phyloP scores from a whole-genome alignment of 139 green algal genomes.

The Coccomyxa sp. region DNA sequence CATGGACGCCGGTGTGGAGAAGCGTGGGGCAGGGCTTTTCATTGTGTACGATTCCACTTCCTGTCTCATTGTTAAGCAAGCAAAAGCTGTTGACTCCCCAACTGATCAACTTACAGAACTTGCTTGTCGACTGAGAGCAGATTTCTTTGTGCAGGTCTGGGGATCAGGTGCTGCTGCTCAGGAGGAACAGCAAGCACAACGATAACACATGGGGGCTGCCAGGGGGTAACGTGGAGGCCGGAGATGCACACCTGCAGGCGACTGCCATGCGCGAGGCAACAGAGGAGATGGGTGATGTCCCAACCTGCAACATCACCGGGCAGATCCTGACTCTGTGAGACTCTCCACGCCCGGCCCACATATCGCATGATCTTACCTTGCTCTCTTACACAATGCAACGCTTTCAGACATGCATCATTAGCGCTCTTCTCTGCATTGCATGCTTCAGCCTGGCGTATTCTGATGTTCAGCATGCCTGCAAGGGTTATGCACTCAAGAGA shows the following conservation, averaged over 20 bases:
- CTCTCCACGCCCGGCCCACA: not conserved
- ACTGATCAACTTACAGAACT: too few relatives aligned
- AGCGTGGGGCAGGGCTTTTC: conserved; percentile 31
- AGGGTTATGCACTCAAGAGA: too few relatives aligned
- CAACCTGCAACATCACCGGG: conserved; percentile 11
- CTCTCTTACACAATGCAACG: not conserved
- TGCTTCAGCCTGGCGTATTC: too few relatives aligned
- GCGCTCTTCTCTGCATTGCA: too few relatives aligned
- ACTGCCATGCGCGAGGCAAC: conserved; percentile 47
- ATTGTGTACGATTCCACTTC: conserved; percentile 17
- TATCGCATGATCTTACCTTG: not conserved
- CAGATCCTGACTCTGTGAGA: conserved; percentile 28
- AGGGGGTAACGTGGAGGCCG: conserved; percentile 62
- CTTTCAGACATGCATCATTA: not conserved
- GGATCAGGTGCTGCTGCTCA: conserved; percentile 45
- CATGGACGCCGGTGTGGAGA: conserved; percentile 17
- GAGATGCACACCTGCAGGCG: conserved; percentile 46
- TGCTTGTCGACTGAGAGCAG: not conserved
- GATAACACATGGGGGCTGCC: conserved; percentile 63
- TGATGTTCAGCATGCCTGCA: too few relatives aligned
- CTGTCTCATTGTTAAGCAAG: too few relatives aligned
- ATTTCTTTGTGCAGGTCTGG: conserved; percentile 16
- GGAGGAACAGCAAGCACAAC: conserved; percentile 50
- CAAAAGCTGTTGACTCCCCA: not conserved
- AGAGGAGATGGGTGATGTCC: conserved; percentile 44